Percentiles rank a stretch among this genome's conserved stretches.
Evolutionary conservation across 2,329 filamentous ascomycete species (phyloP).

Genomic region (Parasarocladium wereldwijsianum): DNA sequence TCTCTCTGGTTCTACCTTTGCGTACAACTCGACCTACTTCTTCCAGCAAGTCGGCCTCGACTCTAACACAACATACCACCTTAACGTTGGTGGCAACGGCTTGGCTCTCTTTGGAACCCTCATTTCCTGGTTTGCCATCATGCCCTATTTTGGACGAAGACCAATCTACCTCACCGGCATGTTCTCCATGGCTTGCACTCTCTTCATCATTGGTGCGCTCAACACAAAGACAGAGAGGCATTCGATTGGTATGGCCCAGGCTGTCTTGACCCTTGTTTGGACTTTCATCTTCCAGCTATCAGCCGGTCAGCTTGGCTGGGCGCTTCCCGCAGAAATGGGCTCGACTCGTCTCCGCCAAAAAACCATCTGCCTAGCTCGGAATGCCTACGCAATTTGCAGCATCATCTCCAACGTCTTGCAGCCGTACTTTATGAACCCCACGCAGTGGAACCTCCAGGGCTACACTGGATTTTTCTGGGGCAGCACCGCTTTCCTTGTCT

Average conservation of each 20-base stretch:
- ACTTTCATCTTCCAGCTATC: slow-evolving; percentile 20
- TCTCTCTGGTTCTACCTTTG: slow-evolving; percentile 18
- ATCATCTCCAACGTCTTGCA: slow-evolving; percentile 9
- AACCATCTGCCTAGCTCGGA: slow-evolving; percentile 11
- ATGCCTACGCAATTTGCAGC: slow-evolving; percentile 9
- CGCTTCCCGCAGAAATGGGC: slow-evolving; percentile 15
- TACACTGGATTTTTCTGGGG: slow-evolving; percentile 18
- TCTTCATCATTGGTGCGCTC: slow-evolving; percentile 27
- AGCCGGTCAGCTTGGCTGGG: slow-evolving; percentile 18
- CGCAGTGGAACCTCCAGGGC: slow-evolving; percentile 21
- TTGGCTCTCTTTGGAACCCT: slow-evolving; percentile 28
- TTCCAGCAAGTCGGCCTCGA: slow-evolving; percentile 21
- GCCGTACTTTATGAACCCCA: slow-evolving; percentile 23
- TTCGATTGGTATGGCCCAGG: slow-evolving; percentile 13
- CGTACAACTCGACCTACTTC: slow-evolving; percentile 24
- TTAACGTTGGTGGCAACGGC: slow-evolving; percentile 23
- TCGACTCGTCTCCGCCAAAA: slow-evolving; percentile 12
- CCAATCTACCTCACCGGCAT: slow-evolving; percentile 29
- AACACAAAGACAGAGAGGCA: slow-evolving; percentile 22
- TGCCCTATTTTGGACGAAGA: slow-evolving; percentile 26
- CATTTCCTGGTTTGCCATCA: slow-evolving; percentile 24
- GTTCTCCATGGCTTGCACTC: slow-evolving; percentile 17
- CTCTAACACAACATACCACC: slow-evolving; percentile 14
- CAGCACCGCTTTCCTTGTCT: slow-evolving; percentile 6
- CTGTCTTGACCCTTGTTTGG: slow-evolving; percentile 18